phyloP scores from a whole-genome alignment of 768 basidiomycete genomes.

The Panaeolus cyanescens region DNA sequence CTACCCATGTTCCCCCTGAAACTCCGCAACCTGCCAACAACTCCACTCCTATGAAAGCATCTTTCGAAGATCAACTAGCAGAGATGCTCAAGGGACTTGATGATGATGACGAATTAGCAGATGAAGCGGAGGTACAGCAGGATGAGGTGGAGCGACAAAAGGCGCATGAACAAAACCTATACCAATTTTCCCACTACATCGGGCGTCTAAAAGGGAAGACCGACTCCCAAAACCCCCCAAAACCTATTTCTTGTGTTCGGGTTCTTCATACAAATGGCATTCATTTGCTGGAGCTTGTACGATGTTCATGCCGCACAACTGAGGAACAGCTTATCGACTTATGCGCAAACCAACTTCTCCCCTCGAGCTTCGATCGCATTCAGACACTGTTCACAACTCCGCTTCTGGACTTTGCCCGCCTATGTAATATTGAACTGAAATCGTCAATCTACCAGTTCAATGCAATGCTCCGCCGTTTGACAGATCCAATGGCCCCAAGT shows the following conservation, averaged over 20 bases:
- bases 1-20: too few species aligned
- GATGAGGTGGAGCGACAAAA: too few species aligned
- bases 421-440: constrained; percentile 16
- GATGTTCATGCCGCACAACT: constrained; percentile 12
- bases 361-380: constrained; percentile 10
- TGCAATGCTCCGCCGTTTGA: constrained; percentile 9
- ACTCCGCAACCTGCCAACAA: too few species aligned
- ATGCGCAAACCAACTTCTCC: constrained; percentile 7
- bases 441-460: constrained; percentile 18
- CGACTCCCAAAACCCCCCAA: constrained; percentile 5
- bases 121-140: too few species aligned
- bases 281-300: constrained; percentile 12
- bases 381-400: constrained; percentile 13
- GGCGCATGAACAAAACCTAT: too few species aligned
- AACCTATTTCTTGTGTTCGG: too few species aligned
- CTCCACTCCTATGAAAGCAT: too few species aligned
- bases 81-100: too few species aligned
- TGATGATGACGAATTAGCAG: too few species aligned
- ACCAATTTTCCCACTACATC: too few species aligned
- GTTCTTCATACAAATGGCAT: constrained; percentile 20
- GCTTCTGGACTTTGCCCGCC: constrained; percentile 11
- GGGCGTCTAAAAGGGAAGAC: too few species aligned
- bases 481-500: constrained; percentile 1
- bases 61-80: too few species aligned
- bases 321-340: not conserved